These are phyloP conservation scores for Crepidotus variabilis DNA, from an alignment of 768 basidiomycete genomes.

Conservation along the genomic window DNA sequence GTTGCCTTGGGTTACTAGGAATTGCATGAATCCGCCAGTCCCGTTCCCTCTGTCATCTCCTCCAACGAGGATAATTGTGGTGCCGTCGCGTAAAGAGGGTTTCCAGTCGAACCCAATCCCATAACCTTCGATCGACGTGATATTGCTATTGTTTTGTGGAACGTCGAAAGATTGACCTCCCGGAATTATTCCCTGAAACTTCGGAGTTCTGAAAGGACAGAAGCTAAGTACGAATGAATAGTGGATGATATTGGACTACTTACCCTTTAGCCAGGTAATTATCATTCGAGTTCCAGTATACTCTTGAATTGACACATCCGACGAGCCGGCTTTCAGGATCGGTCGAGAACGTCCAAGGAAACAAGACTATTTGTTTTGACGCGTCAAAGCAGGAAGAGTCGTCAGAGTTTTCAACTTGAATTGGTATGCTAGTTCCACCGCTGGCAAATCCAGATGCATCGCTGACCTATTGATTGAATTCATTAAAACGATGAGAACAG, in stretches of 20 bases:
- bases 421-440: slow-evolving; percentile 70
- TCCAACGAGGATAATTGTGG: slow-evolving; percentile 62
- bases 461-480: slow-evolving; percentile 22
- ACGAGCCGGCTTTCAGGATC: slow-evolving; percentile 53
- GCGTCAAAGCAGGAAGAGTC: slow-evolving; percentile 61
- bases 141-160: slow-evolving; percentile 31
- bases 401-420: slow-evolving; percentile 44
- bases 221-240: not conserved
- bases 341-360: slow-evolving; percentile 43
- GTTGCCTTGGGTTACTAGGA: slow-evolving; percentile 48
- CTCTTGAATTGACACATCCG: slow-evolving; percentile 58
- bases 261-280: slow-evolving; percentile 46
- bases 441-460: slow-evolving; percentile 48
- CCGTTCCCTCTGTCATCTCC: slow-evolving; percentile 70
- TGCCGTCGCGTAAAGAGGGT: slow-evolving; percentile 57
- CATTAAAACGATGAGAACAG: not conserved
- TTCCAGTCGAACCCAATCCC: slow-evolving; percentile 72
- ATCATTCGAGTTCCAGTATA: slow-evolving; percentile 56
- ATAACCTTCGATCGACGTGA: slow-evolving; percentile 38
- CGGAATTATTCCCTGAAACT: slow-evolving; percentile 70
- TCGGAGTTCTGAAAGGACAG: slow-evolving; percentile 38
- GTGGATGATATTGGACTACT: slow-evolving; percentile 11
- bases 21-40: slow-evolving; percentile 57
- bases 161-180: slow-evolving; percentile 73
- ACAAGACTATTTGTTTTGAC: slow-evolving; percentile 33